A percentile compares a stretch with the other conserved stretches of the same genome.
Conservation (phyloP, 1,284 basidiomycete genomes). For the Coniferiporia sulphurascens region DNA sequence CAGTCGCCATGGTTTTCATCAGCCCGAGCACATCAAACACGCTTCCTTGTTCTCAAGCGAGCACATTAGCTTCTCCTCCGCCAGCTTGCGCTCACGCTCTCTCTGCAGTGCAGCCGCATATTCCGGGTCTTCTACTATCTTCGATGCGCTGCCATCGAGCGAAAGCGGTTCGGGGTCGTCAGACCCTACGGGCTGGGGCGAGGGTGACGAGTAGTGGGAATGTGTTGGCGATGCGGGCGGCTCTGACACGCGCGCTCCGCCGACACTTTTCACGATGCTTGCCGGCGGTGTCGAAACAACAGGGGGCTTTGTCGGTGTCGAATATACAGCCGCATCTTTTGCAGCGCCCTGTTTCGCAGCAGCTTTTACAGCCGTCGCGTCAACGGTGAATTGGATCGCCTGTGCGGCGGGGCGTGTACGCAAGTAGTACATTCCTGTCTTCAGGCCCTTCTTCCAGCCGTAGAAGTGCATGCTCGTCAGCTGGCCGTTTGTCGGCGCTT, state of each 20-base stretch:
- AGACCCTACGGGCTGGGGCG: slow-evolving; percentile 17
- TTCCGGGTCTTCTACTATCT: slow-evolving; percentile 69
- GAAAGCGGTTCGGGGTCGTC: slow-evolving; percentile 26
- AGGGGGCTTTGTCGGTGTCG: slow-evolving; percentile 33
- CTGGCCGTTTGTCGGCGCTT: slow-evolving; percentile 89
- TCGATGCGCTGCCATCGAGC: slow-evolving; percentile 41
- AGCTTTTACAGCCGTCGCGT: slow-evolving; percentile 73
- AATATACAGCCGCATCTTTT: slow-evolving; percentile 30
- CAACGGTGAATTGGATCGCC: slow-evolving; percentile 98
- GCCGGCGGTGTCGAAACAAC: slow-evolving; percentile 23
- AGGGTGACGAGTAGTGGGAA: slow-evolving; percentile 20
- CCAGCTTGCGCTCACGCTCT: slow-evolving; percentile 70
- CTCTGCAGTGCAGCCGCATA: slow-evolving; percentile 78
- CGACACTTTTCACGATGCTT: slow-evolving; percentile 7
- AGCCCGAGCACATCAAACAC: slow-evolving; percentile 82
- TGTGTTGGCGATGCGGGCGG: slow-evolving; percentile 18
- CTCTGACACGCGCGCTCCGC: slow-evolving; percentile 18
- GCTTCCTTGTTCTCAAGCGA: slow-evolving; percentile 88
- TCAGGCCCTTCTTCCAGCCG: slow-evolving; percentile 98
- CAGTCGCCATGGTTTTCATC: slow-evolving; percentile 23
- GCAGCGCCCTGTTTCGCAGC: slow-evolving; percentile 53
- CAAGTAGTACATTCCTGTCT: slow-evolving; percentile 98
- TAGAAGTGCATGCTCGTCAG: slow-evolving; percentile 99
- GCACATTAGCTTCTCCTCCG: slow-evolving; percentile 78
- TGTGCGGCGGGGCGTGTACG: slow-evolving; percentile 92